Evolutionary conservation across 2,329 filamentous ascomycete species (phyloP).

Genomic region (Achaetomium macrosporum): DNA sequence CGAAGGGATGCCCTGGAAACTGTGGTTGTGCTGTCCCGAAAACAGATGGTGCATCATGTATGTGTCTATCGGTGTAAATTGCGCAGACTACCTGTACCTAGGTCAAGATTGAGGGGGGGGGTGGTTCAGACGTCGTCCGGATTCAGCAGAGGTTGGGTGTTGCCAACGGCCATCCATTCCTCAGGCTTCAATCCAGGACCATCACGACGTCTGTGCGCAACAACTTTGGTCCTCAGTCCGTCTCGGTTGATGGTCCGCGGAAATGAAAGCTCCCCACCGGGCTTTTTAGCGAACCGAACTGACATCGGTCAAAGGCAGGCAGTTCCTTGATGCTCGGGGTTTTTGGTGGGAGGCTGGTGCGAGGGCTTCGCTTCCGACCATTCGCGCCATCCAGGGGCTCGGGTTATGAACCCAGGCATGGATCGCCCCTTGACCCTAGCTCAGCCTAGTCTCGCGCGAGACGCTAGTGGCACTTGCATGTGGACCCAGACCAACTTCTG

Average conservation of each 20-base stretch:
- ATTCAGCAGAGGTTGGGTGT: no score
- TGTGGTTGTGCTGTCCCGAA: no score
- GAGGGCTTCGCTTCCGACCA: not conserved
- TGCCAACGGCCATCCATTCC: no score
- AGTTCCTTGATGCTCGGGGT: not conserved
- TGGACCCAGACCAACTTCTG: not conserved
- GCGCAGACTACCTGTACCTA: no score
- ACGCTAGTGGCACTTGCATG: conserved; percentile 11
- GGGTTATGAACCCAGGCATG: conserved; percentile 5
- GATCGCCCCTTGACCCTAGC: not conserved
- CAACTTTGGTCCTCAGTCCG: no score
- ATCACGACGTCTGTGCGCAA: no score
- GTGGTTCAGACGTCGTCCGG: no score
- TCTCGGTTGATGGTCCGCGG: not conserved
- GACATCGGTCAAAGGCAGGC: not conserved
- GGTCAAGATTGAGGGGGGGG: no score
- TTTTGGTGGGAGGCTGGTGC: not conserved
- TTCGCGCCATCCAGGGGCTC: not conserved
- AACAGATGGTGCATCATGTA: no score
- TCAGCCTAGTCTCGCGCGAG: not conserved
- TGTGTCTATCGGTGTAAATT: no score
- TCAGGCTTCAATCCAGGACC: no score
- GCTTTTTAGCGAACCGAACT: not conserved
- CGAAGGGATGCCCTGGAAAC: no score
- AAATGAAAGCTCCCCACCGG: not conserved